A percentile compares a stretch with the other conserved stretches of the same genome.
Conservation (phyloP, 1,139 yeast genomes). For the Taphrina betulina region DNA sequence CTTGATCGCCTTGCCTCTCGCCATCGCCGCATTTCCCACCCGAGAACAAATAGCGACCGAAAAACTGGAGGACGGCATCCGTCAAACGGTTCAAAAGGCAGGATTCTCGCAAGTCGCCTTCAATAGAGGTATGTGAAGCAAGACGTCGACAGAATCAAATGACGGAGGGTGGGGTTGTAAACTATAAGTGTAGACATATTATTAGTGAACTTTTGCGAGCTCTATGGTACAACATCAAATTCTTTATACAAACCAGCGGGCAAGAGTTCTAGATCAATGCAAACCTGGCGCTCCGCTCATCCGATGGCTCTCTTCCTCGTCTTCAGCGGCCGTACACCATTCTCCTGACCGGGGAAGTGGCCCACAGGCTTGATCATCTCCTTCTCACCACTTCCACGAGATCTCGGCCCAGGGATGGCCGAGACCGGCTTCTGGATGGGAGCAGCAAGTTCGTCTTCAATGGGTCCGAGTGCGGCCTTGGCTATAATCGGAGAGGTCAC, state of each 20-base stretch:
- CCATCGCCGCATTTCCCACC: conserved; percentile 84
- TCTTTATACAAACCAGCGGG: no score
- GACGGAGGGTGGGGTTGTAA: no score
- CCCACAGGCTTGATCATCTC: background rate
- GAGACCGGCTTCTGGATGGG: background rate
- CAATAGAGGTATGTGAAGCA: conserved; percentile 26
- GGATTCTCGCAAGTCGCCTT: conserved; percentile 14
- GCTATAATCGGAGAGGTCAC: background rate
- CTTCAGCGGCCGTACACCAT: conserved; percentile 14
- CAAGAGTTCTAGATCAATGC: no score
- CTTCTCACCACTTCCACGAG: conserved; percentile 18
- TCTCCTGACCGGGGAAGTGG: conserved; percentile 5
- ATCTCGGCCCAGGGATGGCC: conserved; percentile 5
- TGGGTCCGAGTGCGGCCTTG: conserved; percentile 3
- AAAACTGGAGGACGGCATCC: conserved; percentile 7
- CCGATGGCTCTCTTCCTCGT: conserved; percentile 11
- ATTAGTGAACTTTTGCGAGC: background rate
- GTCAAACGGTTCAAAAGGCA: background rate
- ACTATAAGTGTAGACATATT: no score
- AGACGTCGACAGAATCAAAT: background rate
- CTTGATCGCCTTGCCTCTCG: conserved; percentile 85
- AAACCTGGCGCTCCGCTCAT: no score
- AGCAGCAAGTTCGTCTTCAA: conserved; percentile 10
- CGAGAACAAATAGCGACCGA: conserved; percentile 5
- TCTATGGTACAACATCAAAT: background rate